Evolutionary conservation across 495 filamentous ascomycete genomes (phyloP).

Genomic region (Xylaria telfairii): DNA sequence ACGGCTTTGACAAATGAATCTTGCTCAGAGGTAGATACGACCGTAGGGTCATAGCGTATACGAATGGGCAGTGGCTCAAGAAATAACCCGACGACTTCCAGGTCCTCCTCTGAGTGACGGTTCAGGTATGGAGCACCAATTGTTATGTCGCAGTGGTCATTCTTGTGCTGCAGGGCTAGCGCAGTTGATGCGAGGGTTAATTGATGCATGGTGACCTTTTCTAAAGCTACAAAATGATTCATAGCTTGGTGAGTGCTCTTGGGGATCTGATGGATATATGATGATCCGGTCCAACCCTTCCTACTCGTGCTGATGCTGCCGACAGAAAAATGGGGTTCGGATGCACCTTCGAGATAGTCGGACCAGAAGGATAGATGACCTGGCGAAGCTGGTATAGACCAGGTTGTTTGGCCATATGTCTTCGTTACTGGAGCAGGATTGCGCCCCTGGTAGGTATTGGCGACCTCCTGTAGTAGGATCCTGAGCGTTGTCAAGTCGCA

Average conservation of each 20-base stretch:
- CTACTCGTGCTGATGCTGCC: background rate
- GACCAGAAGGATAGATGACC: conserved; percentile 7
- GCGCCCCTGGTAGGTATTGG: conserved; percentile 20
- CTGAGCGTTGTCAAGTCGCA: conserved; percentile 38
- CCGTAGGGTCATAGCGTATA: conserved; percentile 26
- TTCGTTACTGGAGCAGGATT: background rate
- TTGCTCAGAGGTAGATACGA: background rate
- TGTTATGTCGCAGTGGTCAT: conserved; percentile 32
- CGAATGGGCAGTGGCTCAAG: conserved; percentile 45
- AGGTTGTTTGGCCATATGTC: background rate
- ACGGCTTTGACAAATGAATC: conserved; percentile 17
- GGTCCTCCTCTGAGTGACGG: conserved; percentile 33
- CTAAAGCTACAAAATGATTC: background rate
- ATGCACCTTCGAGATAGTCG: background rate
- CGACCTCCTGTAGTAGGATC: conserved; percentile 33
- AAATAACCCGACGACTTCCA: conserved; percentile 41
- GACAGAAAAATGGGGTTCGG: background rate
- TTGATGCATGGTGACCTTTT: conserved; percentile 39
- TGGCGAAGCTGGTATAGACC: background rate
- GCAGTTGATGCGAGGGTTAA: conserved; percentile 38
- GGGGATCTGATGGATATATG: background rate
- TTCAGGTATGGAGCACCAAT: conserved; percentile 41
- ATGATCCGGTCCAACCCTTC: conserved; percentile 1
- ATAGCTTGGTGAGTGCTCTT: background rate
- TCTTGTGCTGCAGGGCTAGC: conserved; percentile 28